phyloP scores from a whole-genome alignment of 768 basidiomycete species.

The Mycena belliarum region DNA sequence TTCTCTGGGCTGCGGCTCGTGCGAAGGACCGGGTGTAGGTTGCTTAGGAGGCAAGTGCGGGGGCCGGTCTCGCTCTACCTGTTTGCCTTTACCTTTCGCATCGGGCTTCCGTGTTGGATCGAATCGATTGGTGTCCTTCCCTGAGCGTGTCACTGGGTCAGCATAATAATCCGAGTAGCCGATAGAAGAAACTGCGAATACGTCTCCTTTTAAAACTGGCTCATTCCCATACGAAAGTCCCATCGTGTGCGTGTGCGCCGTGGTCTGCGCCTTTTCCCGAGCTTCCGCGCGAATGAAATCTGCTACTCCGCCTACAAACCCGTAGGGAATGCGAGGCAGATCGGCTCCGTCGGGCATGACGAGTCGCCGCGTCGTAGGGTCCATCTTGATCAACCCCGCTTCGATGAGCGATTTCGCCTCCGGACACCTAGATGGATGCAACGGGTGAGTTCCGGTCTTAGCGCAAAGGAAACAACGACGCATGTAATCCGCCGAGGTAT shows the following conservation, averaged over 20 bases:
- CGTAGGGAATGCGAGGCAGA: neutral
- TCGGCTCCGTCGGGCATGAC: neutral
- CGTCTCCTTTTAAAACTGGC: neutral
- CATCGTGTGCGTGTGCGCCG: neutral
- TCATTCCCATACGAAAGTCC: neutral
- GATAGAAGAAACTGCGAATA: slow-evolving; percentile 9
- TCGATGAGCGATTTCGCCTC: neutral
- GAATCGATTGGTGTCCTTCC: neutral
- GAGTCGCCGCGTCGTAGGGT: neutral
- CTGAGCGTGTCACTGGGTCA: neutral
- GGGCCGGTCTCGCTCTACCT: neutral
- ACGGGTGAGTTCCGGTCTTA: neutral
- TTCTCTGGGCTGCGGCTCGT: neutral
- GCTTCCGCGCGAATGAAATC: neutral
- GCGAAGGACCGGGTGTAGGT: neutral
- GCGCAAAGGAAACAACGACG: neutral
- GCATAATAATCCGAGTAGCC: neutral
- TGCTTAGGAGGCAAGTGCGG: neutral
- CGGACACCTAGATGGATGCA: neutral
- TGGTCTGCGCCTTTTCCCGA: neutral
- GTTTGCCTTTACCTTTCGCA: neutral
- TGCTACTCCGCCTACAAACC: neutral
- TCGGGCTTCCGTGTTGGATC: neutral
- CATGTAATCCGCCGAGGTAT: no score
- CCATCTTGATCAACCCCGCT: neutral